Evolutionary conservation across 148 eudicot species (phyloP).

Genomic region (Talinum fruticosum): DNA sequence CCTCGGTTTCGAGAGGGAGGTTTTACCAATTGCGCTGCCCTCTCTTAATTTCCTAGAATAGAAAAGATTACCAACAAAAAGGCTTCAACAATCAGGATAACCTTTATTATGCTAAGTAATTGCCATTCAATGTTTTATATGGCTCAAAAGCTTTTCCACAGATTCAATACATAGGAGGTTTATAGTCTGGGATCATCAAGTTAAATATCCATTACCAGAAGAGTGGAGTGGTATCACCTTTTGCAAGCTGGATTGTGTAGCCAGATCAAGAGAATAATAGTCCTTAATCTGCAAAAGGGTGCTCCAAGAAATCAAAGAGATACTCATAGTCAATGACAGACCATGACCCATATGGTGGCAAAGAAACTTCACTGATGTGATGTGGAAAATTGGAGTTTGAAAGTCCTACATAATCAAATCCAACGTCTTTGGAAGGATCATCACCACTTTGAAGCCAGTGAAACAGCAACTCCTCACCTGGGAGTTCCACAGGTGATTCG

Average conservation of each 20-base stretch:
- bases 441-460: slow-evolving; percentile 45
- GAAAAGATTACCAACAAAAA: slow-evolving; percentile 16
- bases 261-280: slow-evolving; percentile 50
- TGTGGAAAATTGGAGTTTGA: slow-evolving; percentile 36
- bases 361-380: slow-evolving; percentile 37
- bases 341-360: slow-evolving; percentile 26
- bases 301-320: slow-evolving; percentile 51
- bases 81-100: slow-evolving; percentile 10
- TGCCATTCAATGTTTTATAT: slow-evolving; percentile 26
- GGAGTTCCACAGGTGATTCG: slow-evolving; percentile 34
- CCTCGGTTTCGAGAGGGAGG: background rate
- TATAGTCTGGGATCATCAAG: slow-evolving; percentile 8
- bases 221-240: slow-evolving; percentile 7
- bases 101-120: slow-evolving; percentile 26
- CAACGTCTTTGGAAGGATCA: slow-evolving; percentile 34
- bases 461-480: slow-evolving; percentile 36
- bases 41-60: background rate
- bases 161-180: slow-evolving; percentile 2
- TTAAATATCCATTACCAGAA: slow-evolving; percentile 3
- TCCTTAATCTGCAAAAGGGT: slow-evolving; percentile 63
- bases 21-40: background rate
- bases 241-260: background rate
- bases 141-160: slow-evolving; percentile 20
- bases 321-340: slow-evolving; percentile 60
- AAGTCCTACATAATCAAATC: slow-evolving; percentile 38